Conservation (phyloP, 441 rosid species). For the Croton setiger region DNA sequence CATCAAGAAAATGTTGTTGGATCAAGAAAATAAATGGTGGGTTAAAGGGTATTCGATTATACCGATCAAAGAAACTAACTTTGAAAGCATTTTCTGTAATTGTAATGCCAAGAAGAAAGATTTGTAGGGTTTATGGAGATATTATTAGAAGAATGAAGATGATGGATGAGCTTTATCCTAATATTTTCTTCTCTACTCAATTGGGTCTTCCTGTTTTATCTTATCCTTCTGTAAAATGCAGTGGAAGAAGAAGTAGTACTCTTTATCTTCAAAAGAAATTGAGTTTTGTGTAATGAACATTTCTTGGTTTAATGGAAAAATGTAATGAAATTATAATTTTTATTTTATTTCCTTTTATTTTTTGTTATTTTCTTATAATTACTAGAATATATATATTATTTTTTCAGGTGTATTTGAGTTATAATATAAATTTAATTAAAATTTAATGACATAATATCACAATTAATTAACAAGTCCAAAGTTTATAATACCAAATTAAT, state of each 20-base stretch:
- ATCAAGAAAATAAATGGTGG: constrained; percentile 36
- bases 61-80: constrained; percentile 36
- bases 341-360: not conserved
- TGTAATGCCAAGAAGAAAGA: constrained; percentile 24
- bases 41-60: constrained; percentile 36
- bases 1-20: constrained; percentile 26
- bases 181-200: constrained; percentile 51
- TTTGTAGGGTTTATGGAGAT: constrained; percentile 34
- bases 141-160: constrained; percentile 35
- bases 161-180: constrained; percentile 45
- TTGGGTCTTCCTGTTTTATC: constrained; percentile 60
- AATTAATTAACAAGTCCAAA: no score
- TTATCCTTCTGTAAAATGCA: constrained; percentile 28
- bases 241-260: not conserved
- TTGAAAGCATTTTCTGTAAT: constrained; percentile 28
- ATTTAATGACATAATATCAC: no score
- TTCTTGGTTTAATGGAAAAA: not conserved
- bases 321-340: constrained; percentile 1
- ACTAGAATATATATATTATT: no score
- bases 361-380: not conserved
- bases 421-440: no score
- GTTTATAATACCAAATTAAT: no score
- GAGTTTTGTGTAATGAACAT: not conserved
- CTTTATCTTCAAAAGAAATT: not conserved
- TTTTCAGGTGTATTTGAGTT: no score